Base-by-base conservation (phyloP, 129 eudicot genomes). In the Ambrosia trifida region DNA sequence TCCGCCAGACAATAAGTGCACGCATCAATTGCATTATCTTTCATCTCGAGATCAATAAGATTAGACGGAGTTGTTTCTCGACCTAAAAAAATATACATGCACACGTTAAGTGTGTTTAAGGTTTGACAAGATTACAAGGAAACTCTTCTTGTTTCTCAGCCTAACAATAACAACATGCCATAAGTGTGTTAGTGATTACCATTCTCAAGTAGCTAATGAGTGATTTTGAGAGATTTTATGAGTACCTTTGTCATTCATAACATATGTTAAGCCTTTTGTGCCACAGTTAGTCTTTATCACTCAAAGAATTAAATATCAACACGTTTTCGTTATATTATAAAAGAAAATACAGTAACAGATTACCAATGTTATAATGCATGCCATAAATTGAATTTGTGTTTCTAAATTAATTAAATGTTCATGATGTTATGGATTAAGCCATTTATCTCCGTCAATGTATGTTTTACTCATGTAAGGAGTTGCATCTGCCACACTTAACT, bases 401-500 rank as follows among this genome's bases (percentile, higher is more conserved):
- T 7, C 70, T 69, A 68, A 59, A 58, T 24, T 24, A 24, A 24
- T 24, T 24, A 24, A 24, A 68, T 65, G 10, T 5, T 51, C 11
- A 31, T 33, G 41, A 68, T 47, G 36, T 41, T 41, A 8, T 38
- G 43, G 43, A 31, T 64, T 73, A 73, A 93, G 78, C 98, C 98
- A 94, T 9, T 80, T 69, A 4, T 80, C 51, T 58, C 97, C 97
- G 68, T 91, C 83, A 46, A 91, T 68, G 76, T 72, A 91, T 14
- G 92, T 80, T 24, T 71, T 20, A 64, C 76, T 77, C 77, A 82
- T 49, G 74, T 43, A 91, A 6, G 79, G 84, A n/a, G 74, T 52
- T 35, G 96, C 98, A 63, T 93, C 93, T 31, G 69, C 64, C 30
- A 59, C 81, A 58, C 60, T 87, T 61, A 93, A 57, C n/a, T 89